Conservation (phyloP, 1,139 yeast genomes). For the Kazachstania sp. region DNA sequence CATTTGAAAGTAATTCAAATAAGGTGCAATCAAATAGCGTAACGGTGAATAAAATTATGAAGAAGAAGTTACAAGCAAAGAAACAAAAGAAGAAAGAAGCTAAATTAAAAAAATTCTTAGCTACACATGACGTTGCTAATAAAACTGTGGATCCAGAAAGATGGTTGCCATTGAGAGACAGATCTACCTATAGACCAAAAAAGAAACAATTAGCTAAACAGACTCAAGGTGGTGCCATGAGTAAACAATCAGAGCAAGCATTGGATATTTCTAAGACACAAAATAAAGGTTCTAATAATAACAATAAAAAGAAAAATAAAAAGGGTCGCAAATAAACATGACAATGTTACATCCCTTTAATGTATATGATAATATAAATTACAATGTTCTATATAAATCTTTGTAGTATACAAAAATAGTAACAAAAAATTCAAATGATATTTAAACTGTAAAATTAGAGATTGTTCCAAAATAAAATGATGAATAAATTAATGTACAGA, state of each 20-base stretch:
- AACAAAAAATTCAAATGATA: no score
- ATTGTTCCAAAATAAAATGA: background rate
- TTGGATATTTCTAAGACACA: slow-evolving; percentile 36
- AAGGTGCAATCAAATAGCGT: slow-evolving; percentile 6
- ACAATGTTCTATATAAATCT: background rate
- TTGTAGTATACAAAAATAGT: slow-evolving; percentile 2
- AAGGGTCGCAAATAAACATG: slow-evolving; percentile 24
- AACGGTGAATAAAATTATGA: slow-evolving; percentile 17
- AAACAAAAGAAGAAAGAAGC: slow-evolving; percentile 36
- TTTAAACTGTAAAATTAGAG: no score
- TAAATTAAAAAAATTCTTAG: slow-evolving; percentile 37
- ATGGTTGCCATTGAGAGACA: slow-evolving; percentile 83
- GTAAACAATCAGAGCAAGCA: slow-evolving; percentile 41
- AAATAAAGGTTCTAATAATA: slow-evolving; percentile 32
- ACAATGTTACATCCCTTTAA: slow-evolving; percentile 4
- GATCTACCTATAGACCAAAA: slow-evolving; percentile 75
- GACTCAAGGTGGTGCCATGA: slow-evolving; percentile 68
- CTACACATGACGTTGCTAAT: slow-evolving; percentile 31
- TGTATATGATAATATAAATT: slow-evolving; percentile 5
- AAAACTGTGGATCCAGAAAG: slow-evolving; percentile 52
- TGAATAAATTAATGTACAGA: slow-evolving; percentile 2
- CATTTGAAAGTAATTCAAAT: slow-evolving; percentile 24
- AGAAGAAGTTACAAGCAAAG: slow-evolving; percentile 21
- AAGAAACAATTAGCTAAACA: slow-evolving; percentile 43
- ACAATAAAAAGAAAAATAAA: slow-evolving; percentile 27